Conservation (phyloP, 805 yeast species). For the Zygoascus tannicola region DNA sequence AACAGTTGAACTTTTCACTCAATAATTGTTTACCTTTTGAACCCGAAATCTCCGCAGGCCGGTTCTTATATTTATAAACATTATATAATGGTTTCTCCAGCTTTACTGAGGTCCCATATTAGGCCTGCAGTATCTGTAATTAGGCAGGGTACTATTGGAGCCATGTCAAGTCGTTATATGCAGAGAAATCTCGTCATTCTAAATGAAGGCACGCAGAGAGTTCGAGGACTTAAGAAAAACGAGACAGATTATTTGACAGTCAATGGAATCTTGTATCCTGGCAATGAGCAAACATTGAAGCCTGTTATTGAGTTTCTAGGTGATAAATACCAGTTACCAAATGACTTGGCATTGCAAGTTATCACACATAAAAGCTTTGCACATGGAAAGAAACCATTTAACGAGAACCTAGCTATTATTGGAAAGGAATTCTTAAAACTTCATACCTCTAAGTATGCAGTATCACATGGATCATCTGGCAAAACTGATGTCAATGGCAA, state of each 20-base stretch:
- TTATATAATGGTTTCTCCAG: no score
- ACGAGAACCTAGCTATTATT: constrained; percentile 69
- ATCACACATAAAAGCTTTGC: constrained; percentile 93
- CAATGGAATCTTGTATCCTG: constrained; percentile 47
- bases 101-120: no score
- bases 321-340: constrained; percentile 45
- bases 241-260: constrained; percentile 49
- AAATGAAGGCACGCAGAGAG: constrained; percentile 40
- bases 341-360: constrained; percentile 61
- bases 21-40: no score
- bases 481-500: constrained; percentile 17
- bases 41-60: no score
- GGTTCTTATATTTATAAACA: no score
- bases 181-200: constrained; percentile 30
- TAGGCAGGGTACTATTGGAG: no score
- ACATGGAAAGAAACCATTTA: constrained; percentile 81
- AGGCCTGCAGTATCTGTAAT: no score
- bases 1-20: no score
- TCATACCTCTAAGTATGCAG: constrained; percentile 16
- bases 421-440: constrained; percentile 33
- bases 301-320: constrained; percentile 43
- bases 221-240: constrained; percentile 63
- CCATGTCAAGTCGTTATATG: no score
- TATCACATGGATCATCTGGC: constrained; percentile 3
- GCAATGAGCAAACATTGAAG: constrained; percentile 38